These are phyloP conservation scores for Aspergillus bombycis DNA, from an alignment of 2,329 filamentous ascomycete genomes.

Conservation along the genomic window DNA sequence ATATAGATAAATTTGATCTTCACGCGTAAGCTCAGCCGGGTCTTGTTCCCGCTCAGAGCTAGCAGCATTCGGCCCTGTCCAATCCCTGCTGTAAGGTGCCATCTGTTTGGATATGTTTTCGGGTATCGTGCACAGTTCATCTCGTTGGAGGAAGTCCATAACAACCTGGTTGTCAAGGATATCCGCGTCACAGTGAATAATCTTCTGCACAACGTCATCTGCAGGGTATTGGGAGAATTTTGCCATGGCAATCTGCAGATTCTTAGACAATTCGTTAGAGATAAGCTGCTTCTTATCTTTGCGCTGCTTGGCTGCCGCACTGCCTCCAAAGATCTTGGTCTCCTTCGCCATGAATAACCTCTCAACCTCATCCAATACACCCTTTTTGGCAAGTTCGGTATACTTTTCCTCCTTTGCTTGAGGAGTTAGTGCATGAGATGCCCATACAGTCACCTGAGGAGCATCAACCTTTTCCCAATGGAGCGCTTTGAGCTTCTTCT, in stretches of 20 bases:
- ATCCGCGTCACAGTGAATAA: conserved; percentile 91
- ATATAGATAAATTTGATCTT: conserved; percentile 93
- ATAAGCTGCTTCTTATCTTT: conserved; percentile 98
- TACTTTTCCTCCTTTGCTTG: conserved; percentile 96
- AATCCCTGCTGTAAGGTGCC: conserved; percentile 95
- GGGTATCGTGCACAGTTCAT: conserved; percentile 88
- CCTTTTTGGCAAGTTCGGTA: conserved; percentile 86
- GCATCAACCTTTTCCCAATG: conserved; percentile 99
- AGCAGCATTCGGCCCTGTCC: conserved; percentile 83
- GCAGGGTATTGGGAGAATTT: conserved; percentile 86
- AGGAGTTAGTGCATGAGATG: conserved; percentile 78
- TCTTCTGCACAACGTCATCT: conserved; percentile 86
- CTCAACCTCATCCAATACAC: conserved; percentile 96
- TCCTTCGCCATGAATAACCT: conserved; percentile 98
- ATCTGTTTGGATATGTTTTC: conserved; percentile 89
- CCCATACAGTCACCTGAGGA: conserved; percentile 91
- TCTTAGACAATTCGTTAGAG: conserved; percentile 83
- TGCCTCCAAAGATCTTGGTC: conserved; percentile 77
- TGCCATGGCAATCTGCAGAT: conserved; percentile 88
- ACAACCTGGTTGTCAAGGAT: conserved; percentile 87
- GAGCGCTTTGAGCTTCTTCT: conserved; percentile 99
- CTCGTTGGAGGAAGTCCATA: conserved; percentile 94
- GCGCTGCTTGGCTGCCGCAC: conserved; percentile 69
- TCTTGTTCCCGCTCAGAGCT: conserved; percentile 81
- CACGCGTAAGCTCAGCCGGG: conserved; percentile 82